Percentiles rank a stretch among this genome's conserved stretches.
These are phyloP conservation scores for Posidonia oceanica DNA, from an alignment of 116 monocot genomes.

Conservation along the genomic window DNA sequence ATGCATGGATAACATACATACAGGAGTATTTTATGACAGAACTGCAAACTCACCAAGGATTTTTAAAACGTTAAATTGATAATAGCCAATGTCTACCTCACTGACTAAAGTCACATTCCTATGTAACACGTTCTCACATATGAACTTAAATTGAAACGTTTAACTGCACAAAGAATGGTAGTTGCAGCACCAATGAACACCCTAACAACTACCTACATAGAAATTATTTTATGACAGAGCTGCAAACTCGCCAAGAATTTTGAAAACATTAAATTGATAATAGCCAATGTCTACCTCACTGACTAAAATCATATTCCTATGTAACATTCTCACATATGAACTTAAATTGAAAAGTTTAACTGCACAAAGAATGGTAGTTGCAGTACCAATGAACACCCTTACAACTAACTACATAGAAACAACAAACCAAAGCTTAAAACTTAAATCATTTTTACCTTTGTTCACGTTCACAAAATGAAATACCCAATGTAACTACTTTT, in stretches of 20 bases:
- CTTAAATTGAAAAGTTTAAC: no score
- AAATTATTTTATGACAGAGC: not conserved
- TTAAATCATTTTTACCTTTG: slow-evolving; percentile 30
- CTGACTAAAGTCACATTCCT: no score
- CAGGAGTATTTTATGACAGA: not conserved
- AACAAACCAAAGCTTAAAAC: not conserved
- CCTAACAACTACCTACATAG: not conserved
- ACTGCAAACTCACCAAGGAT: no score
- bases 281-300: no score
- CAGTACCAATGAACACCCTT: not conserved
- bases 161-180: no score
- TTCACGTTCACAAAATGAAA: slow-evolving; percentile 68
- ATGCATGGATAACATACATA: not conserved
- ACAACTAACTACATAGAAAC: not conserved
- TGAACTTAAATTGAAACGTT: not conserved
- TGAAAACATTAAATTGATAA: no score
- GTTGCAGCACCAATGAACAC: not conserved
- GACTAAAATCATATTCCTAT: no score
- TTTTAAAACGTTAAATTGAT: no score
- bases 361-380: no score
- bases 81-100: no score
- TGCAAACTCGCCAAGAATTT: no score
- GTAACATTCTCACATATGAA: not conserved
- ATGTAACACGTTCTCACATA: no score
- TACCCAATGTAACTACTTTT: slow-evolving; percentile 69